Conservation (phyloP, 2,329 filamentous ascomycete genomes). For the Pestalotiopsis sp. region DNA sequence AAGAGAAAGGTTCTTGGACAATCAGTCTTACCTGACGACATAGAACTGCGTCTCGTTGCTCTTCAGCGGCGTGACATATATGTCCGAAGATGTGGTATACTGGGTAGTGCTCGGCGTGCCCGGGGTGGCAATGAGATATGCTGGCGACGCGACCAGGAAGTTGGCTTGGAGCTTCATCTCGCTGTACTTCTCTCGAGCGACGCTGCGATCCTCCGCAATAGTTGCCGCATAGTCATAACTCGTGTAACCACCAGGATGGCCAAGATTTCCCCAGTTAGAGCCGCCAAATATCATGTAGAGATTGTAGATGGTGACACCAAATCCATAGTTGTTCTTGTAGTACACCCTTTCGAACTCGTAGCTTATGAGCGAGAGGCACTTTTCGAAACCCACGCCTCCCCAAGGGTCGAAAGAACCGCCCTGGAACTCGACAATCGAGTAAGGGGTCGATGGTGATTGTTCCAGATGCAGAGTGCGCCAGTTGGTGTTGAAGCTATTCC, state of each 20-base stretch:
- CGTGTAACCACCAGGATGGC: conserved; percentile 66
- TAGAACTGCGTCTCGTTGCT: conserved; percentile 23
- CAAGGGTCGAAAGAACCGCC: conserved; percentile 73
- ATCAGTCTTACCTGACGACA: conserved; percentile 13
- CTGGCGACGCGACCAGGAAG: conserved; percentile 72
- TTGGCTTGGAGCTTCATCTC: conserved; percentile 77
- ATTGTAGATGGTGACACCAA: conserved; percentile 68
- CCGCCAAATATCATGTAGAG: conserved; percentile 67
- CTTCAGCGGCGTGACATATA: conserved; percentile 41
- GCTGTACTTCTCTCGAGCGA: conserved; percentile 75
- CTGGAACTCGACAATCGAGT: conserved; percentile 53
- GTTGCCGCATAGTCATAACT: conserved; percentile 57
- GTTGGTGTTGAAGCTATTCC: conserved; percentile 59
- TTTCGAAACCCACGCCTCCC: conserved; percentile 68
- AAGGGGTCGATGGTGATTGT: conserved; percentile 65
- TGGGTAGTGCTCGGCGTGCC: conserved; percentile 50
- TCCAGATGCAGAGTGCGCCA: conserved; percentile 54
- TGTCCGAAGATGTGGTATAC: conserved; percentile 48
- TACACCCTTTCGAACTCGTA: conserved; percentile 76
- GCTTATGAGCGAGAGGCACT: conserved; percentile 66
- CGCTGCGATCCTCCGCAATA: conserved; percentile 69
- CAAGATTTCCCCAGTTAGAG: conserved; percentile 83
- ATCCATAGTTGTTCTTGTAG: conserved; percentile 73
- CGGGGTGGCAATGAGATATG: conserved; percentile 64
- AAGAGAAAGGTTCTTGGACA: neutral